phyloP scores from a whole-genome alignment of 2,329 filamentous ascomycete species.

The Aotearoamyces nothofagi region DNA sequence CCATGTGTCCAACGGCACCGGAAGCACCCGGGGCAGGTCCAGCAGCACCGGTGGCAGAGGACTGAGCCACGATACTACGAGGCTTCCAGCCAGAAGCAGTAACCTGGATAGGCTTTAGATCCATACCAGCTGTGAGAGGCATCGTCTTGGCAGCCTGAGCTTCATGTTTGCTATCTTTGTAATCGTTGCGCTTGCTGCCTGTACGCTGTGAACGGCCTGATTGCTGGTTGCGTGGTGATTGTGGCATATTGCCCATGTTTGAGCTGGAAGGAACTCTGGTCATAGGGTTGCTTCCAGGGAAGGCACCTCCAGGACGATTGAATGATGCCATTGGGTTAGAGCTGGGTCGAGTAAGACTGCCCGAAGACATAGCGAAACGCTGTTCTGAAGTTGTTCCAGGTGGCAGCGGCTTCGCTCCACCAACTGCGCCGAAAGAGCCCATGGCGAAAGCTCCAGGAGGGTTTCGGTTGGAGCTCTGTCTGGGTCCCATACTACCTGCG shows the following conservation, averaged over 20 bases:
- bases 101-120: conserved; percentile 64
- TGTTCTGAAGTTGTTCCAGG: conserved; percentile 64
- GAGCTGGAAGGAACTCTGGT: conserved; percentile 47
- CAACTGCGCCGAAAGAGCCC: conserved; percentile 48
- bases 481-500: conserved; percentile 30
- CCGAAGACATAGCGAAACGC: conserved; percentile 52
- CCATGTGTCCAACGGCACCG: conserved; percentile 43
- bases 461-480: conserved; percentile 35
- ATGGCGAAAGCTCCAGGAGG: conserved; percentile 41
- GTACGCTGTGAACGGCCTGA: conserved; percentile 45
- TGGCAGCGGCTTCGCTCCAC: conserved; percentile 51
- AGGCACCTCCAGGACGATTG: conserved; percentile 43
- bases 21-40: conserved; percentile 28
- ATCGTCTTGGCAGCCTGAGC: conserved; percentile 68
- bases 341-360: conserved; percentile 31
- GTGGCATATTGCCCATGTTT: conserved; percentile 42
- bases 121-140: conserved; percentile 74
- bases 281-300: conserved; percentile 48
- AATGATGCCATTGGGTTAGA: conserved; percentile 44
- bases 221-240: conserved; percentile 48
- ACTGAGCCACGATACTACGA: conserved; percentile 41
- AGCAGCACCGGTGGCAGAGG: conserved; percentile 22
- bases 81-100: conserved; percentile 84
- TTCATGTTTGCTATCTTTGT: conserved; percentile 32
- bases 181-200: conserved; percentile 45